A percentile compares a stretch with the other conserved stretches of the same genome.
Evolutionary conservation across 176 grass and related monocot genomes (phyloP).

Genomic region (Oryza australiensis): DNA sequence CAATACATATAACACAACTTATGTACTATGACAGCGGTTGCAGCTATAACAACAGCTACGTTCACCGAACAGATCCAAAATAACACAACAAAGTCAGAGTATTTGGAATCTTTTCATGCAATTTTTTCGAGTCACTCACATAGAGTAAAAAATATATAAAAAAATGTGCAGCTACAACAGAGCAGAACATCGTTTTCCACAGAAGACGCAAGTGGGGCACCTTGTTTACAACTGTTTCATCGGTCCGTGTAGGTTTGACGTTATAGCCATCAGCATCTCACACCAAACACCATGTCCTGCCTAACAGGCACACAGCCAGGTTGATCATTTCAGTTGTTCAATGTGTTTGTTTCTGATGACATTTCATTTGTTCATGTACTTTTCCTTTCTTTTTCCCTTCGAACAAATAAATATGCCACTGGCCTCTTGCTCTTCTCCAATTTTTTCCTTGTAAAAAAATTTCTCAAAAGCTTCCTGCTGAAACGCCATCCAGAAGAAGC

Average conservation of each 20-base stretch:
- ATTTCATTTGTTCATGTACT: too few species aligned
- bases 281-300: background rate
- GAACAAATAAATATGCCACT: background rate
- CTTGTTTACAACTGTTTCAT: background rate
- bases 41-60: too few species aligned
- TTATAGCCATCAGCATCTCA: background rate
- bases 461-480: background rate
- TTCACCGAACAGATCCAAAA: too few species aligned
- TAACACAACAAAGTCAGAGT: too few species aligned
- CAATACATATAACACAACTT: too few species aligned
- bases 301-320: background rate
- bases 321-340: background rate
- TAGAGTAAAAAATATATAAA: too few species aligned
- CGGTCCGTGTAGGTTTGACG: background rate
- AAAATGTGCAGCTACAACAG: background rate
- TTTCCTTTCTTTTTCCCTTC: background rate
- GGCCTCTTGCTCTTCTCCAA: background rate
- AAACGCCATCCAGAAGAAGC: conserved; percentile 25
- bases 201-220: background rate
- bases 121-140: too few species aligned
- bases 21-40: too few species aligned
- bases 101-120: too few species aligned
- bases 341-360: background rate
- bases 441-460: background rate
- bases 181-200: background rate